Conservation (phyloP, 1,284 basidiomycete genomes). For the Microbotryum saponariae region DNA sequence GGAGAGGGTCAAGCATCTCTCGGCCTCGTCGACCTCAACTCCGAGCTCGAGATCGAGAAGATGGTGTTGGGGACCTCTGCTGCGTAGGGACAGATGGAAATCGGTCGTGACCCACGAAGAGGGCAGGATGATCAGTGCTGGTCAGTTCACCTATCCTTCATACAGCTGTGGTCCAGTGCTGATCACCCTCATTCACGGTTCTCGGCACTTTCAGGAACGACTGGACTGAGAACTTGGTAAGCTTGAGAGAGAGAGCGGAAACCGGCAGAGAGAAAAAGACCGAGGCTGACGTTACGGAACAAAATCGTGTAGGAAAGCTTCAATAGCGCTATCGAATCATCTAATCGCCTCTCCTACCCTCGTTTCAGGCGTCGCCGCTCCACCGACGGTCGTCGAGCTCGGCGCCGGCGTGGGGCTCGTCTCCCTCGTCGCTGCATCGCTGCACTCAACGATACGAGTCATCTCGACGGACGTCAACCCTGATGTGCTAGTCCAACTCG, state of each 20-base stretch:
- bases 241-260: background rate
- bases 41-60: constrained; percentile 5
- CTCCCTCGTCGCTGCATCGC: constrained; percentile 15
- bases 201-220: constrained; percentile 10
- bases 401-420: constrained; percentile 27
- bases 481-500: constrained; percentile 17
- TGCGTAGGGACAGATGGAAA: background rate
- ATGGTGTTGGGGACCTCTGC: constrained; percentile 18
- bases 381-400: constrained; percentile 14
- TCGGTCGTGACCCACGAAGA: constrained; percentile 20
- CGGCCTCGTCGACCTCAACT: background rate
- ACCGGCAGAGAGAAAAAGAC: too few species aligned
- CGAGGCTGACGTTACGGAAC: background rate
- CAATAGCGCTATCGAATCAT: constrained; percentile 27
- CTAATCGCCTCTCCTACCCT: constrained; percentile 10
- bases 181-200: background rate
- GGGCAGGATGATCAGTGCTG: constrained; percentile 23
- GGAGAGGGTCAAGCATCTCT: constrained; percentile 16
- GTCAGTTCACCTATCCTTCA: constrained; percentile 1
- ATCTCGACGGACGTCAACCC: constrained; percentile 25
- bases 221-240: constrained; percentile 25
- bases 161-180: fast-evolving
- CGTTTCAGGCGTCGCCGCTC: background rate
- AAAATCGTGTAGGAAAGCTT: constrained; percentile 20
- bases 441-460: background rate